A percentile compares a stretch with the other conserved stretches of the same genome.
Conservation (phyloP, 768 basidiomycete species). For the Hericium coralloides region DNA sequence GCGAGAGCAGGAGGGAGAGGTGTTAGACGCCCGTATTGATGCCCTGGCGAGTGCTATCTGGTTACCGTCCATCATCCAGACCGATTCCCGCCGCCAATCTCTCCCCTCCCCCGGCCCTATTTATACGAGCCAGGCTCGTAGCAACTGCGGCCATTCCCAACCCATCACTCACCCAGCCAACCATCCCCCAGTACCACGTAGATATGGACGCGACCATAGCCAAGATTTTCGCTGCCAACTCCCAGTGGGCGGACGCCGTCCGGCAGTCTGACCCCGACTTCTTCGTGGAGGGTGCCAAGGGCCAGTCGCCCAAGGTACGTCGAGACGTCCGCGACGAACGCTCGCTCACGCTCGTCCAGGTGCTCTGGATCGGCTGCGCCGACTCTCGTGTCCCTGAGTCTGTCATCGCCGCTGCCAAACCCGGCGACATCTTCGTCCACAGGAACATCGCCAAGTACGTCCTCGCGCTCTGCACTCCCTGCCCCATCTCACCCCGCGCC, state of each 20-base stretch:
- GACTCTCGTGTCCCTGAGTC: constrained; percentile 83
- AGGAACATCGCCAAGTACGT: constrained; percentile 84
- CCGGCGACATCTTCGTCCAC: constrained; percentile 79
- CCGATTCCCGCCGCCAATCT: neutral
- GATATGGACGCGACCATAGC: constrained; percentile 17
- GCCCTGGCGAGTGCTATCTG: neutral
- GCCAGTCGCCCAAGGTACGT: constrained; percentile 59
- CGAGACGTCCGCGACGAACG: neutral
- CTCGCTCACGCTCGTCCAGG: constrained; percentile 26
- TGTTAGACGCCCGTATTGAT: neutral
- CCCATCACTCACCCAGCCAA: neutral
- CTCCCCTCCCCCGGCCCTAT: neutral
- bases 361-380: constrained; percentile 75
- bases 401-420: constrained; percentile 56
- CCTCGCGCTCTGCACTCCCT: neutral
- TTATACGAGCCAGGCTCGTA: neutral
- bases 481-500: neutral
- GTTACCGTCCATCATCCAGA: neutral
- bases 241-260: constrained; percentile 62
- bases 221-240: constrained; percentile 42
- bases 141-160: neutral
- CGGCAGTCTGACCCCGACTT: constrained; percentile 48
- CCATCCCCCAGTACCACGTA: neutral
- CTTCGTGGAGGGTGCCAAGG: constrained; percentile 49
- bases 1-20: too few relatives aligned